Base-by-base conservation (phyloP, 257 asterid species). In the Cruciata laevipes region DNA sequence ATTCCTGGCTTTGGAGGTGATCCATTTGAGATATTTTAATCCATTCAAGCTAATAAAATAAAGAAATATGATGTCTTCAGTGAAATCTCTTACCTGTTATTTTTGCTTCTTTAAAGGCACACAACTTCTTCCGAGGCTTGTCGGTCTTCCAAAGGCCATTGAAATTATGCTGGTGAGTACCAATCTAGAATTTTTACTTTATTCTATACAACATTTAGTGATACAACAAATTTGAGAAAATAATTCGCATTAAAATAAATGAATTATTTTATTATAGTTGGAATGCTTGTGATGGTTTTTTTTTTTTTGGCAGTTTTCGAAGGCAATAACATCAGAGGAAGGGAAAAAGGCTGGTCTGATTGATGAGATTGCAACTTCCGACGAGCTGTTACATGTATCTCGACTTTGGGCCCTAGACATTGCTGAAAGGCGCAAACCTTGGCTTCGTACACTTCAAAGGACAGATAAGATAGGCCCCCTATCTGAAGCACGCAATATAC, bases 1-100 rank as follows among this genome's bases (percentile, higher is more conserved):
- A 80, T 94, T 63, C 99, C 99, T 72, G 99, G 99, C 70, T 72
- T 84, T 61, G 99, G 98, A 88, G 99, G 99, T 94, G 76, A 67
- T 61, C 69, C 69, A 37, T 53, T 72, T 64, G 3, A 70, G 24
- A 7, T 73, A n/a, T 67, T 66, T 60, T 18, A 20, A 69, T 47
- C 53, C 58, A 2, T 49, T 79, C 40, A n/a, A 35, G 42, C 44
- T 57, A 20, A 65, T 66, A 53, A 30, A 5, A 3, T 2, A 32
- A 23, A 25, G 44, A 27, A 1, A 60, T 32, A 21, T 21, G 37
- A 7, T 52, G 33, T 42, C 30, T 60, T 44, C 30, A 32, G 2
- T 17, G 2, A 30, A 33, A 37, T 7, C 24, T 35, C 59, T 52
- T 16, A 11, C 49, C 21, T 42, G 14, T 25, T 44, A 65, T 27